Percentiles rank a stretch among this genome's conserved stretches.
Evolutionary conservation across 2,329 filamentous ascomycete genomes (phyloP).

Genomic region (Arthrobotrys entomopaga): DNA sequence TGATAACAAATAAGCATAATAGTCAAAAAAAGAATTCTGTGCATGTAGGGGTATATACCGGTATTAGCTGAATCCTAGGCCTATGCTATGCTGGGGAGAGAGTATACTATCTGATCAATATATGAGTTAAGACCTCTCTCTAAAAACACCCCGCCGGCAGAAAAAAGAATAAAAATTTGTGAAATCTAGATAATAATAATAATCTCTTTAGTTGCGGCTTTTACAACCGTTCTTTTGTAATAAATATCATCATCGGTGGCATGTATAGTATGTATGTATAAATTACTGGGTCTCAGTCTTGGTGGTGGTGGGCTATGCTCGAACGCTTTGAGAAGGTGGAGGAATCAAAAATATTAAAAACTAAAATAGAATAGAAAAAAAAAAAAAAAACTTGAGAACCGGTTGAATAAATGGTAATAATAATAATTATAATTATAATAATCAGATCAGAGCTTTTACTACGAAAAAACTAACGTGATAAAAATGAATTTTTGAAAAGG

Average conservation of each 20-base stretch:
- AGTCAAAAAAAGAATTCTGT: no score
- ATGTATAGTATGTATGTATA: slow-evolving; percentile 20
- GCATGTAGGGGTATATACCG: no score
- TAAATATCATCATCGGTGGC: slow-evolving; percentile 5
- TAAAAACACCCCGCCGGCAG: slow-evolving; percentile 18
- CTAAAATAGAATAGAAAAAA: slow-evolving; percentile 25
- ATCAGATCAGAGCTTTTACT: no score
- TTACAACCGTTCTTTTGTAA: background rate
- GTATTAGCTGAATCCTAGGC: no score
- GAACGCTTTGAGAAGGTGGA: slow-evolving; percentile 51
- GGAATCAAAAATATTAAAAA: no score
- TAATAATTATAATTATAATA: no score
- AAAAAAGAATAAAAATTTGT: no score
- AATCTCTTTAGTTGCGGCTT: slow-evolving; percentile 25
- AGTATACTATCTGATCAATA: no score
- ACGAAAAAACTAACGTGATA: no score
- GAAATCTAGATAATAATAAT: slow-evolving; percentile 2
- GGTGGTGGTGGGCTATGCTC: slow-evolving; percentile 44
- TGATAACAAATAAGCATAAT: no score
- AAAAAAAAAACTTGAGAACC: slow-evolving; percentile 7
- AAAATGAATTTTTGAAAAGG: background rate
- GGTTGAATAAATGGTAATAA: no score
- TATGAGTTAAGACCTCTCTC: background rate
- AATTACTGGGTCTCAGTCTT: background rate
- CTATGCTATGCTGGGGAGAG: no score